phyloP scores from a whole-genome alignment of 805 yeast genomes.

The Candida morakotiae region DNA sequence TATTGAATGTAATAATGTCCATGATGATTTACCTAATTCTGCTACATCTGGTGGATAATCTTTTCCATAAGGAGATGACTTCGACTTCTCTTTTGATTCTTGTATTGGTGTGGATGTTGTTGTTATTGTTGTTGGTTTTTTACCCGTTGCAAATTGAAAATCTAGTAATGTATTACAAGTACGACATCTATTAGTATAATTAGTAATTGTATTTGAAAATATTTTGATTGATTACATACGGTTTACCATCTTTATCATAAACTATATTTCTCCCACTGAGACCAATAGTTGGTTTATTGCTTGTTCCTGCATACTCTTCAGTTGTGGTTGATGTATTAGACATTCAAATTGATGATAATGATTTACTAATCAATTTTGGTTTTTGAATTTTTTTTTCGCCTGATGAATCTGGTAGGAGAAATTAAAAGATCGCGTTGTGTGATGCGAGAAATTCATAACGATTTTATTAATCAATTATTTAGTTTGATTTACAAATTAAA shows the following conservation, averaged over 20 bases:
- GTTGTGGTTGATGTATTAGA: not conserved
- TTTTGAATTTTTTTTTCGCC: not conserved
- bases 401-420: too few species aligned
- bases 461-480: too few species aligned
- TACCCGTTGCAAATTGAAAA: constrained; percentile 57
- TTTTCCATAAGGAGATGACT: constrained; percentile 24
- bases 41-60: constrained; percentile 87
- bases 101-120: not conserved
- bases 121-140: constrained; percentile 3
- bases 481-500: too few species aligned
- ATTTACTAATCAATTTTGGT: not conserved
- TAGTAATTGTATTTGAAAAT: not conserved
- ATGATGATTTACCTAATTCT: constrained; percentile 75
- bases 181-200: constrained; percentile 50
- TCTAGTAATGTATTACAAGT: constrained; percentile 81
- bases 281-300: constrained; percentile 43
- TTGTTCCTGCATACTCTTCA: not conserved
- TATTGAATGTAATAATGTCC: constrained; percentile 88
- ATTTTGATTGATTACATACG: constrained; percentile 49
- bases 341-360: too few species aligned
- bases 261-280: constrained; percentile 64
- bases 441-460: too few species aligned
- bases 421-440: too few species aligned
- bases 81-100: not conserved
- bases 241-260: constrained; percentile 88